phyloP scores from a whole-genome alignment of 352 stramenopile genomes.

The Globisporangium paroecandrum region DNA sequence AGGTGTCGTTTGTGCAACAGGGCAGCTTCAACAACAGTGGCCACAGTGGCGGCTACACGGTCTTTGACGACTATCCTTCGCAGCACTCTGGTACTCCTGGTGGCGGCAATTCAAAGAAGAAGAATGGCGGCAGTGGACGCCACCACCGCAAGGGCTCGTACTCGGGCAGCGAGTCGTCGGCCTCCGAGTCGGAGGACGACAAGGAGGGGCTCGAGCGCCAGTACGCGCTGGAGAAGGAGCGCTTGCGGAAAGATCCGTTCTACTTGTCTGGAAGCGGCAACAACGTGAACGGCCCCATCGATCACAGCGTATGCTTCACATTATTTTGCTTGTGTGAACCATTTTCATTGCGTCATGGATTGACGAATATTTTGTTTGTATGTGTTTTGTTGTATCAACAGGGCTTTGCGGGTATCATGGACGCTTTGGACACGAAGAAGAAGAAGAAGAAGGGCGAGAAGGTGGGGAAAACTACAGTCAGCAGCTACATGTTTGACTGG shows the following conservation, averaged over 20 bases:
- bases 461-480: slow-evolving; percentile 21
- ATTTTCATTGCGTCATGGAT: not conserved
- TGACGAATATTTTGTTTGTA: slow-evolving; percentile 14
- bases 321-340: not conserved
- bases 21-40: slow-evolving; percentile 23
- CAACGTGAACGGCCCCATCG: slow-evolving; percentile 23
- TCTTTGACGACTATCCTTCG: slow-evolving; percentile 20
- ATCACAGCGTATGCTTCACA: slow-evolving; percentile 30
- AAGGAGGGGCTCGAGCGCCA: slow-evolving; percentile 41
- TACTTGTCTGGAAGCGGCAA: slow-evolving; percentile 64
- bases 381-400: slow-evolving; percentile 15
- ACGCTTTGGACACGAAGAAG: slow-evolving; percentile 60
- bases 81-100: slow-evolving; percentile 7
- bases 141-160: slow-evolving; percentile 44
- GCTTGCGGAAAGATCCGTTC: slow-evolving; percentile 75
- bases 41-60: slow-evolving; percentile 18
- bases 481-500: not conserved
- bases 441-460: slow-evolving; percentile 71
- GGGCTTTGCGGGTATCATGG: slow-evolving; percentile 80
- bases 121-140: slow-evolving; percentile 20
- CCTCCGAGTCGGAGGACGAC: slow-evolving; percentile 36
- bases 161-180: slow-evolving; percentile 25
- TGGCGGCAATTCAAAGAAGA: slow-evolving; percentile 21
- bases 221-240: slow-evolving; percentile 55
- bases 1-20: slow-evolving; percentile 79